phyloP scores from a whole-genome alignment of 305 asterid genomes.

The Vinca major region DNA sequence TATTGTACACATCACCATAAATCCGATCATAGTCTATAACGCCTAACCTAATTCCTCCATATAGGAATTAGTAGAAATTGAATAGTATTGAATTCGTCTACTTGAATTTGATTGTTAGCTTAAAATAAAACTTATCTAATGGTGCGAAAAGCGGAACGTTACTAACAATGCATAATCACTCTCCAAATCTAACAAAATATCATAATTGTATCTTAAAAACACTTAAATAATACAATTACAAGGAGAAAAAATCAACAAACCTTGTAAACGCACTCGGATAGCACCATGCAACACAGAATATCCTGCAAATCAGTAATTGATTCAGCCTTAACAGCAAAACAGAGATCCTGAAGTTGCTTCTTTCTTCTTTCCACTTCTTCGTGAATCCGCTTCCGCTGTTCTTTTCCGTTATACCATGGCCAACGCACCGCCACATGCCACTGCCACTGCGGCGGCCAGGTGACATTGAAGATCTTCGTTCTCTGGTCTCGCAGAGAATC shows the following conservation, averaged over 20 bases:
- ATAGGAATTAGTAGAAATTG: not conserved
- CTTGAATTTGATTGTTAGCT: not conserved
- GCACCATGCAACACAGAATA: slow-evolving; percentile 93
- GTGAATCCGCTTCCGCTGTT: slow-evolving; percentile 54
- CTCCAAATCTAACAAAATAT: not conserved
- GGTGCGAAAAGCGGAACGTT: not conserved
- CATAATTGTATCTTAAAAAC: not conserved
- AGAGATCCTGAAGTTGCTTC: slow-evolving; percentile 70
- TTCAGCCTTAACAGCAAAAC: slow-evolving; percentile 78
- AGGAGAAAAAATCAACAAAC: slow-evolving; percentile 22
- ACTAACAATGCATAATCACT: not conserved
- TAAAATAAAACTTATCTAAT: not conserved
- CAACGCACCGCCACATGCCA: slow-evolving; percentile 46
- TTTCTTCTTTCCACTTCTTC: slow-evolving; percentile 64
- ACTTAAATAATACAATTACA: not conserved
- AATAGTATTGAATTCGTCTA: not conserved
- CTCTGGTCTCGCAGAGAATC: slow-evolving; percentile 77
- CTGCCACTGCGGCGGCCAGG: slow-evolving; percentile 85
- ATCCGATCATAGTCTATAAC: not conserved
- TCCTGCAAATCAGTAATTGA: slow-evolving; percentile 86
- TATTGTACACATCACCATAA: not conserved
- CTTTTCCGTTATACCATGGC: slow-evolving; percentile 79
- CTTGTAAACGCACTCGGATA: slow-evolving; percentile 95
- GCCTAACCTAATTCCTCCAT: not conserved
- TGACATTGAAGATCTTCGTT: slow-evolving; percentile 51